A percentile compares a stretch with the other conserved stretches of the same genome.
phyloP scores from a whole-genome alignment of 2,329 filamentous ascomycete genomes.

The Penicillium corylophilum region DNA sequence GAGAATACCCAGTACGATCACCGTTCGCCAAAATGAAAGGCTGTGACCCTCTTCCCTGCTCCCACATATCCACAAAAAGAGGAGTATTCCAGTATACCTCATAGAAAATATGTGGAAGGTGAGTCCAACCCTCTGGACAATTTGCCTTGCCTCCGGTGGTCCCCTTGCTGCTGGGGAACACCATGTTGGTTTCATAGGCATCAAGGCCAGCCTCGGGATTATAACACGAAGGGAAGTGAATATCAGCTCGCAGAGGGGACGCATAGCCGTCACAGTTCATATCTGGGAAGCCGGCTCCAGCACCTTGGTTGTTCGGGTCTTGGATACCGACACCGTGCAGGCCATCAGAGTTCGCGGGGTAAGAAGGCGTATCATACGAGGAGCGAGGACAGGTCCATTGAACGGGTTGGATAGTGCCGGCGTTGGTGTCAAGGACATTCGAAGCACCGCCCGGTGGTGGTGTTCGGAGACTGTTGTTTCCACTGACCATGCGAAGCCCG shows the following conservation, averaged over 20 bases:
- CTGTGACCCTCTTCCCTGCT: conserved; percentile 7
- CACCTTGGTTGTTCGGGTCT: conserved; percentile 13
- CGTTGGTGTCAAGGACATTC: conserved; percentile 13
- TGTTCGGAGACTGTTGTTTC: conserved; percentile 45
- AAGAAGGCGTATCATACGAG: conserved; percentile 13
- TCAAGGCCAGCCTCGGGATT: conserved; percentile 12
- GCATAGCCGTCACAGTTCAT: conserved; percentile 18
- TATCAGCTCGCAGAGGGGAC: conserved; percentile 16
- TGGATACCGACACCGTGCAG: conserved; percentile 17
- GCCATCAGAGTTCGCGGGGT: conserved; percentile 12
- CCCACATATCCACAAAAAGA: conserved; percentile 10
- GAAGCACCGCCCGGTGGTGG: conserved; percentile 53
- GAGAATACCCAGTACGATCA: conserved; percentile 15
- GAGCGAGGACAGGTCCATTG: conserved; percentile 15
- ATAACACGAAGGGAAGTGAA: conserved; percentile 18
- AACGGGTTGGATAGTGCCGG: conserved; percentile 15
- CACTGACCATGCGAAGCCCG: conserved; percentile 70
- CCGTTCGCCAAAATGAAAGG: conserved; percentile 15
- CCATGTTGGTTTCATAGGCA: conserved; percentile 11
- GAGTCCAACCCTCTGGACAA: conserved; percentile 13
- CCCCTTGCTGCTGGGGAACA: conserved; percentile 12
- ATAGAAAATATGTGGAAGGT: conserved; percentile 18
- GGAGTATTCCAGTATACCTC: conserved; percentile 20
- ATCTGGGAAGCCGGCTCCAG: conserved; percentile 17
- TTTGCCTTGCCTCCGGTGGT: conserved; percentile 12